Evolutionary conservation across 306 rosid species (phyloP).

Genomic region (Pterocarpus macrocarpus): DNA sequence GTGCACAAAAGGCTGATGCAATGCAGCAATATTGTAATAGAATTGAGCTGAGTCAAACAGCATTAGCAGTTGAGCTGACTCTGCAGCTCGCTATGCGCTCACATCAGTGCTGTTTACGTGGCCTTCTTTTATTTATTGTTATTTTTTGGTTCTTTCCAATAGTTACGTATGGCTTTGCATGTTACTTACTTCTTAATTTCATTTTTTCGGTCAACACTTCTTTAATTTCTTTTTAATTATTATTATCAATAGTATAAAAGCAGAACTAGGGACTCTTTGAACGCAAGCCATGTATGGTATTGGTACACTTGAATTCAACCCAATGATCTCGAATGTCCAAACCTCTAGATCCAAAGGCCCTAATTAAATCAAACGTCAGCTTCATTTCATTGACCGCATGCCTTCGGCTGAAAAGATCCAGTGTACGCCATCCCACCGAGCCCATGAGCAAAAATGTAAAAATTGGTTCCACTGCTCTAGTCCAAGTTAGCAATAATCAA

Average conservation of each 20-base stretch:
- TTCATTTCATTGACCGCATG: not conserved
- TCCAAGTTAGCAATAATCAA: not conserved
- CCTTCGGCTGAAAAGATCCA: not conserved
- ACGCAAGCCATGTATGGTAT: not conserved
- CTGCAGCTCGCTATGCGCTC: not conserved
- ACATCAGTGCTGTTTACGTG: not conserved
- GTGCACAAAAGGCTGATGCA: slow-evolving; percentile 1
- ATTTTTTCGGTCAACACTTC: too few species aligned
- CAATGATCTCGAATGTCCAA: not conserved
- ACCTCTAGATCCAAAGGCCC: slow-evolving; percentile 6
- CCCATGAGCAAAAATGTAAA: not conserved
- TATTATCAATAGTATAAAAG: not conserved
- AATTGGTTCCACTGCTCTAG: not conserved
- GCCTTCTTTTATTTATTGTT: not conserved
- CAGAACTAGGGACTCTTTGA: not conserved
- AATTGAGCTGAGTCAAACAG: not conserved
- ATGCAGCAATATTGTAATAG: not conserved
- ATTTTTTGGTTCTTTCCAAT: not conserved
- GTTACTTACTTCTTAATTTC: not conserved
- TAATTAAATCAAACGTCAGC: not conserved
- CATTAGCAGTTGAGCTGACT: not conserved
- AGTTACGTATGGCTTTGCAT: not conserved
- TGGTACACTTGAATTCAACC: not conserved
- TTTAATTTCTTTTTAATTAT: not conserved
- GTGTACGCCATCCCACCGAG: not conserved